Conservation (phyloP, 495 filamentous ascomycete species). For the Penicillium waksmanii region DNA sequence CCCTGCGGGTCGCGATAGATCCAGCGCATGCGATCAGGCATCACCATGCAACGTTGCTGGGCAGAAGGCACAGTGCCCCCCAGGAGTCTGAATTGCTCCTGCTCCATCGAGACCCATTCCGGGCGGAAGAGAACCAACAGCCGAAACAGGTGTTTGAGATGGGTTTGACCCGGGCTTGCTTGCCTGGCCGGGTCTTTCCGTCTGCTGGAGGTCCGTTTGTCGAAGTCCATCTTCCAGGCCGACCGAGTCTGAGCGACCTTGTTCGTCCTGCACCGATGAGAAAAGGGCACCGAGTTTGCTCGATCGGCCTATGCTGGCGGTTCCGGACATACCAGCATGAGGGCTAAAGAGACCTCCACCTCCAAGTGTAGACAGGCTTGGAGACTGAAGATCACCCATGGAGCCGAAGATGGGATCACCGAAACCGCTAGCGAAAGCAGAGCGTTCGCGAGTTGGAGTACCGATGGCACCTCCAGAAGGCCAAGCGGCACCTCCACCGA, state of each 20-base stretch:
- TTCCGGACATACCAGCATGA: constrained; percentile 47
- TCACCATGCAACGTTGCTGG: constrained; percentile 92
- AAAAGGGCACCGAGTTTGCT: constrained; percentile 90
- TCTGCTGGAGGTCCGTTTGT: constrained; percentile 28
- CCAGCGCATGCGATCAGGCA: constrained; percentile 99
- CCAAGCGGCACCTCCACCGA: constrained; percentile 67
- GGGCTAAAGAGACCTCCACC: constrained; percentile 59
- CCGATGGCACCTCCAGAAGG: constrained; percentile 59
- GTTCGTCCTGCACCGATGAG: constrained; percentile 83
- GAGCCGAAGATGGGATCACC: constrained; percentile 73
- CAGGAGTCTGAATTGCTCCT: constrained; percentile 35
- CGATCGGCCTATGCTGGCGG: constrained; percentile 65
- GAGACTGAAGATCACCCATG: constrained; percentile 75
- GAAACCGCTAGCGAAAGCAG: constrained; percentile 67
- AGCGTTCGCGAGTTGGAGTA: constrained; percentile 78
- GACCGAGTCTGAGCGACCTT: constrained; percentile 55
- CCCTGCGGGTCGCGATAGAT: constrained; percentile 96
- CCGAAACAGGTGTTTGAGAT: constrained; percentile 47
- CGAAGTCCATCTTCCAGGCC: constrained; percentile 47
- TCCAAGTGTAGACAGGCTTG: constrained; percentile 64
- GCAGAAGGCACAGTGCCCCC: constrained; percentile 63
- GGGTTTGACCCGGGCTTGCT: constrained; percentile 41
- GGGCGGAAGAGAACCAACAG: constrained; percentile 46
- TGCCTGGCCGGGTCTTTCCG: constrained; percentile 32
- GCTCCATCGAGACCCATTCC: constrained; percentile 36